Base-by-base conservation (phyloP, 768 basidiomycete species). In the Omphalotus guepiniiformis region DNA sequence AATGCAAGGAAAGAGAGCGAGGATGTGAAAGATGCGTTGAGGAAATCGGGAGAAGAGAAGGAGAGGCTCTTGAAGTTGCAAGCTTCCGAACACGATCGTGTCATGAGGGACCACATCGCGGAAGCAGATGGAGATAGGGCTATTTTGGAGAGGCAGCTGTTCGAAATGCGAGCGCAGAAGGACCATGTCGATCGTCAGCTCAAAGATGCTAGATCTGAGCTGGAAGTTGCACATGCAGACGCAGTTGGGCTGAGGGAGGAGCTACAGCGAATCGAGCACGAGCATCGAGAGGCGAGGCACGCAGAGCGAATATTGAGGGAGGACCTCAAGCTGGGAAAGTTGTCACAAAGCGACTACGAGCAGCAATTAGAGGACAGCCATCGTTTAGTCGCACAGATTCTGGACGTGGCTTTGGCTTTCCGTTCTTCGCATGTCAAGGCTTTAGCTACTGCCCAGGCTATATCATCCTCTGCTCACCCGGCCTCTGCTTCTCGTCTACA, bases 81-180 rank as follows among this genome's bases (percentile, higher is more conserved):
- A 60, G 85, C 87, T 6, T 80, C 78, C 12, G 88, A 79, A 56
- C 76, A 79, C 52, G 76, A 78, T 30, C 69, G 74, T 18, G 71
- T 75, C 40, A 80, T 96, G 52, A 79, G 91, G 1, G 93, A 96
- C 61, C 88, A 93, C 56, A 85, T 88, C 46, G 88, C 88, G 2
- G 94, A 98, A 63, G 89, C 93, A 12, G 92, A 96, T 58, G 89
- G 93, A 1, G 93, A 97, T 62, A 80, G 92, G 6, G 93, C 93
- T 0, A 91, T 95, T 12, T 71, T 96, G 38, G 93, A 96, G 65
- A 83, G 93, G 41, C 88, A 93, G 62, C 84, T 88, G 60, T 80
- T 78, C 32, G 88, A 89, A 59, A 67, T 89, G 29, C 76, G 78
- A 53, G 80, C 79, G 1, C 72, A 74, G 6, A 66, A 85, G 41